Conservation (phyloP, 805 yeast species). For the Maudiozyma turicensis region DNA sequence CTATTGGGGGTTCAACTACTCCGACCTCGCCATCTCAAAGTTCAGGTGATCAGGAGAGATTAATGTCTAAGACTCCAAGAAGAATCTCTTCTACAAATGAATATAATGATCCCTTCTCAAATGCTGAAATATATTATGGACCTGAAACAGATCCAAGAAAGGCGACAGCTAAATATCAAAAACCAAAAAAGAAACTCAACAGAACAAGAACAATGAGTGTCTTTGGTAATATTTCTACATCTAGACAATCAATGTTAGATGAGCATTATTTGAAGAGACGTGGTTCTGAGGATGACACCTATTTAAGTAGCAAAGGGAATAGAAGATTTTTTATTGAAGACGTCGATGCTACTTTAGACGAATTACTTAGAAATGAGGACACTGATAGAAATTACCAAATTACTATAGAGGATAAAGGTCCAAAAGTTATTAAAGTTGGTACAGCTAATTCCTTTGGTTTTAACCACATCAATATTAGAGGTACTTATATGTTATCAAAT, state of each 20-base stretch:
- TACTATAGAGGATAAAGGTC: conserved; percentile 77
- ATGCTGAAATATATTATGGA: conserved; percentile 64
- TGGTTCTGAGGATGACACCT: conserved; percentile 45
- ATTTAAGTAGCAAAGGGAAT: conserved; percentile 29
- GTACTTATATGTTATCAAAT: conserved; percentile 84
- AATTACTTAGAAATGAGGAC: conserved; percentile 66
- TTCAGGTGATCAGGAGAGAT: not conserved
- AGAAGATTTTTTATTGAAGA: conserved; percentile 57
- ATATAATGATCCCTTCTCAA: conserved; percentile 51
- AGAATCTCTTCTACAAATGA: conserved; percentile 39
- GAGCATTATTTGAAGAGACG: conserved; percentile 34
- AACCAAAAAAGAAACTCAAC: conserved; percentile 27
- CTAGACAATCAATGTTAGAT: conserved; percentile 11
- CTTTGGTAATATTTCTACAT: conserved; percentile 25
- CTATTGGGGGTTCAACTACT: conserved; percentile 24
- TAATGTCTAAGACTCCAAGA: conserved; percentile 6
- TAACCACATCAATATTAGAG: conserved; percentile 63
- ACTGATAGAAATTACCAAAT: conserved; percentile 79
- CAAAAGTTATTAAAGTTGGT: conserved; percentile 69
- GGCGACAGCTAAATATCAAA: not conserved
- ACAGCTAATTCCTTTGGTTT: conserved; percentile 81
- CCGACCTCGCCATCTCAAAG: conserved; percentile 38
- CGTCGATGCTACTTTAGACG: conserved; percentile 61
- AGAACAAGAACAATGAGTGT: conserved; percentile 52
- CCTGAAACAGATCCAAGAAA: conserved; percentile 47